Evolutionary conservation across 768 basidiomycete species (phyloP), one percentile per base, ranked within the genome.

Genomic region (Kwoniella heveanensis): DNA sequence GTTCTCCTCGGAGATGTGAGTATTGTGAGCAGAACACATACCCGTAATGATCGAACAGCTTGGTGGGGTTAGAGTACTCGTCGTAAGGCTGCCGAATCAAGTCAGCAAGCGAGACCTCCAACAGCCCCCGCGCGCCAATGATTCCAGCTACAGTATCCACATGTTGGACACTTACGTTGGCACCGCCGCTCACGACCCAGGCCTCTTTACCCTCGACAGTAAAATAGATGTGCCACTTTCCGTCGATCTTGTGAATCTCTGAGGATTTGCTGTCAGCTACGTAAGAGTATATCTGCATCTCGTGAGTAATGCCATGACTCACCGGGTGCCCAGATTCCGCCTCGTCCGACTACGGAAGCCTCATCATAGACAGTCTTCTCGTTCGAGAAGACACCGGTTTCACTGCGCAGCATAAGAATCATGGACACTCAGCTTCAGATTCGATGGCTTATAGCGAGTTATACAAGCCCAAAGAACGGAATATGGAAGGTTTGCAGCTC

Each of bases 181-280:
- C 54, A 4, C 54, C 54, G 21, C 66, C 66, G 17, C 32, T 60
- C 19, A 67, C 51, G 2, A 60, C 66, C 39, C 62, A 60, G 6
- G 57, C 39, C n/a, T 54, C 32, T 30, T 60, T 39, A 4, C 27
- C 62, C 15, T 57, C 60, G 22, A 49, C 25, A 19, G 66, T 58
- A 30, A 53, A 67, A 44, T 67, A 67, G 47, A 67, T 60, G 46
- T 67, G 64, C 66, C 66, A 67, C 22, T 32, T 59, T 6, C 62
- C 62, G 32, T 64, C 58, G 29, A 67, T 25, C 37, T 67, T 63
- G 49, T 67, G 66, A 26, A 67, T 44, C 49, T 67, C 66, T 64
- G 22, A 7, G n/a, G n/a, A n/a, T n/a, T n/a, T n/a, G n/a, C n/a
- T n/a, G n/a, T n/a, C n/a, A n/a, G n/a, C n/a, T n/a, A n/a, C n/a